These are phyloP conservation scores for Phytophthora pistaciae DNA, from an alignment of 352 stramenopile species.

Conservation along the genomic window DNA sequence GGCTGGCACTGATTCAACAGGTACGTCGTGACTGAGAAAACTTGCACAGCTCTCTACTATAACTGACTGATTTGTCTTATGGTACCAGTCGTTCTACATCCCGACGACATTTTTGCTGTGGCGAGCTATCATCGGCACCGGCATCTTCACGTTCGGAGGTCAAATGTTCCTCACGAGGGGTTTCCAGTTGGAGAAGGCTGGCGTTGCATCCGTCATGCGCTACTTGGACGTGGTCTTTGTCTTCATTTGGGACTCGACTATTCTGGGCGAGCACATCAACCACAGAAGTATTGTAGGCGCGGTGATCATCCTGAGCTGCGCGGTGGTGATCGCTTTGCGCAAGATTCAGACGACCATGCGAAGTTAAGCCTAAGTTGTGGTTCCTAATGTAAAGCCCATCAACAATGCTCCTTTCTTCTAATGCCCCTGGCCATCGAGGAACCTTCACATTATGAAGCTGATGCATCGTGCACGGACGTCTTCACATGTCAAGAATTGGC, in stretches of 20 bases:
- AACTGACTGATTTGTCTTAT: background rate
- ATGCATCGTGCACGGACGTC: no score
- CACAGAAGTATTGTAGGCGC: slow-evolving; percentile 67
- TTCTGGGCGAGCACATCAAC: slow-evolving; percentile 69
- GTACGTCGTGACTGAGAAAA: slow-evolving; percentile 16
- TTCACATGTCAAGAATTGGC: no score
- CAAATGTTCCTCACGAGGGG: slow-evolving; percentile 70
- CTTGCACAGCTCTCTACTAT: background rate
- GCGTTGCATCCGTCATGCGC: slow-evolving; percentile 71
- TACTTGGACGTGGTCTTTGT: slow-evolving; percentile 82
- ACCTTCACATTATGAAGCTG: no score
- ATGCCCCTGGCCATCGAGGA: no score
- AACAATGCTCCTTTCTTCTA: no score
- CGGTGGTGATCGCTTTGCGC: slow-evolving; percentile 60
- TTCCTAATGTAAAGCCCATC: no score
- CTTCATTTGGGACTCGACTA: slow-evolving; percentile 66
- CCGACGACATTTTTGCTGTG: slow-evolving; percentile 45
- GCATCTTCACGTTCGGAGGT: slow-evolving; percentile 50
- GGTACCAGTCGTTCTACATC: slow-evolving; percentile 19
- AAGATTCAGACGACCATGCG: slow-evolving; percentile 33
- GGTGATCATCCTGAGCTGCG: slow-evolving; percentile 59
- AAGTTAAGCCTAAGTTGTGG: background rate
- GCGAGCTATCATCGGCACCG: slow-evolving; percentile 50
- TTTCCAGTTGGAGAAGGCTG: slow-evolving; percentile 76
- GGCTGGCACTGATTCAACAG: slow-evolving; percentile 47